Percentiles rank a stretch among this genome's conserved stretches.
phyloP scores from a whole-genome alignment of 2,329 filamentous ascomycete species.

The Orbilia brochopaga region DNA sequence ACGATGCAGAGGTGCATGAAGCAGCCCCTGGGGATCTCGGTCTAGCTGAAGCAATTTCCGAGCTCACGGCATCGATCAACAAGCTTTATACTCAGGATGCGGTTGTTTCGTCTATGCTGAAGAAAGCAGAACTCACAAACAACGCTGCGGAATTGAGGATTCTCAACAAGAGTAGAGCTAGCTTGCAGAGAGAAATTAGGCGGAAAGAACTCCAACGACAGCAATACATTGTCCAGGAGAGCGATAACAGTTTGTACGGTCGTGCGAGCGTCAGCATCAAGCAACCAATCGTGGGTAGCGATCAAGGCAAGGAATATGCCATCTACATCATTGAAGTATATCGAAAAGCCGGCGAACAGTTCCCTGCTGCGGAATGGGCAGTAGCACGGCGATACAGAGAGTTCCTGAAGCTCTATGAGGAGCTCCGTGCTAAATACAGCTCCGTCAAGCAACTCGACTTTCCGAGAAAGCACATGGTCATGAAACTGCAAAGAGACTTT shows the following conservation, averaged over 20 bases:
- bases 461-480: constrained; percentile 85
- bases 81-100: constrained; percentile 84
- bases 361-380: constrained; percentile 94
- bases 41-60: constrained; percentile 87
- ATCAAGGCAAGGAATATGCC: constrained; percentile 91
- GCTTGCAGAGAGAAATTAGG: constrained; percentile 86
- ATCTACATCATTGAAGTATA: constrained; percentile 90
- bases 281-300: constrained; percentile 89
- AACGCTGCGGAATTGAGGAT: constrained; percentile 93
- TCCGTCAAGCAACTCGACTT: constrained; percentile 91
- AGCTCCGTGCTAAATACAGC: constrained; percentile 80
- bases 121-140: constrained; percentile 95
- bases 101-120: constrained; percentile 86
- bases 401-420: constrained; percentile 93
- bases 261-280: constrained; percentile 89
- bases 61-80: constrained; percentile 87
- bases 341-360: constrained; percentile 87
- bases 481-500: constrained; percentile 97
- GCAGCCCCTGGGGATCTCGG: constrained; percentile 94
- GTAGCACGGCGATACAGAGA: constrained; percentile 94
- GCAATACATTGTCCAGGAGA: constrained; percentile 96
- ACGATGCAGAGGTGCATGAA: constrained; percentile 85
- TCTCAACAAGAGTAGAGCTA: constrained; percentile 89
- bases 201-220: constrained; percentile 94
- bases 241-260: constrained; percentile 94